Conservation (phyloP, 2,329 filamentous ascomycete species). For the Tolypocladium album region DNA sequence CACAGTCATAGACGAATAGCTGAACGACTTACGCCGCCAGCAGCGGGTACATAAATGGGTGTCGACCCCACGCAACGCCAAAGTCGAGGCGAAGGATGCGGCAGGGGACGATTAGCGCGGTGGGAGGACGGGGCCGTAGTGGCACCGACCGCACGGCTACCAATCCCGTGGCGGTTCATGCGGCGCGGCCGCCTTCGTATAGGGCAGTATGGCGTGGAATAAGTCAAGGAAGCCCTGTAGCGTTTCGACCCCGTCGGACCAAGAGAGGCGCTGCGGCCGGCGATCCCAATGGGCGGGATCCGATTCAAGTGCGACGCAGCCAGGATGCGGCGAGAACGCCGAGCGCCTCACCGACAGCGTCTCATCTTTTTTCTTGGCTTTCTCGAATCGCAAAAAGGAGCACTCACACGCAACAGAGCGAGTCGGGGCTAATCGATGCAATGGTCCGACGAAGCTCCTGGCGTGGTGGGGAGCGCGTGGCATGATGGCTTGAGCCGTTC, state of each 20-base stretch:
- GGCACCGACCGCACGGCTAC: neutral
- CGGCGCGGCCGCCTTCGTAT: neutral
- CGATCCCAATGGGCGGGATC: neutral
- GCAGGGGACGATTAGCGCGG: neutral
- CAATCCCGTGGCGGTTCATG: neutral
- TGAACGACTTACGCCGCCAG: no score
- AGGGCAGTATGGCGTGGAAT: neutral
- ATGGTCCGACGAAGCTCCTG: neutral
- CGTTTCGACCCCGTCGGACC: no score
- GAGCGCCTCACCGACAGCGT: no score
- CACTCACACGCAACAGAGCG: neutral
- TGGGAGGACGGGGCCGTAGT: neutral
- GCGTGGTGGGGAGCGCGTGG: neutral
- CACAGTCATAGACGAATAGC: neutral
- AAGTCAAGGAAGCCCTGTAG: neutral
- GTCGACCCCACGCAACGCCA: neutral
- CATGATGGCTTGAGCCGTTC: neutral
- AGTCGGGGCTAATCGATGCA: neutral
- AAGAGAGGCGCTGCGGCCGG: no score
- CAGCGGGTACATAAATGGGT: no score
- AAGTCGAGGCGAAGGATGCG: neutral
- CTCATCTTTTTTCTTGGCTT: neutral
- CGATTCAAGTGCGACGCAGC: no score
- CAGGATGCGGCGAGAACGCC: neutral
- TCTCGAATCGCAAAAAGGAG: neutral